These are phyloP conservation scores for Sporodiniella umbellata DNA, from an alignment of 371 early-diverging fungal species.

Conservation along the genomic window DNA sequence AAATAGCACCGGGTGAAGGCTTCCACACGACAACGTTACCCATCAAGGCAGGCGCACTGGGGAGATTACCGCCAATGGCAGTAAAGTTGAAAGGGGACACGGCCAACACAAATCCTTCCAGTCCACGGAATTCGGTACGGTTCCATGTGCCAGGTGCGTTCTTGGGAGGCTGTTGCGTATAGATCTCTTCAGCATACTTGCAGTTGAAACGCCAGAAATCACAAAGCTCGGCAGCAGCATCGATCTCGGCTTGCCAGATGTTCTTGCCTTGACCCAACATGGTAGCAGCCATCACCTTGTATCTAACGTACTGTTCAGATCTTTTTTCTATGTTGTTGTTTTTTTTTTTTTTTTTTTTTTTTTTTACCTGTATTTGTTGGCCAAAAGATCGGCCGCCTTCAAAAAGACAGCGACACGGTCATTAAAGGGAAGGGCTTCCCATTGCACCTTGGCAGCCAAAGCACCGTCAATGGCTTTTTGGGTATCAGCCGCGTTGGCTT, in stretches of 20 bases:
- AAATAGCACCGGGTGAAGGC: slow-evolving; percentile 86
- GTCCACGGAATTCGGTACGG: slow-evolving; percentile 91
- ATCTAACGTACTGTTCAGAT: slow-evolving; percentile 40
- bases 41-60: slow-evolving; percentile 94
- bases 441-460: slow-evolving; percentile 78
- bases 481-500: slow-evolving; percentile 72
- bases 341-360: neutral
- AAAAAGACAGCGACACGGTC: slow-evolving; percentile 96
- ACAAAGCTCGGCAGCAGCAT: slow-evolving; percentile 89
- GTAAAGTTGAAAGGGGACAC: slow-evolving; percentile 99
- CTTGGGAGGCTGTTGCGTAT: slow-evolving; percentile 89
- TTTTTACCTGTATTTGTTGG: slow-evolving; percentile 81
- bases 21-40: slow-evolving; percentile 98
- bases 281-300: slow-evolving; percentile 93
- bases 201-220: slow-evolving; percentile 97
- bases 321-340: too few relatives aligned
- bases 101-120: slow-evolving; percentile 97
- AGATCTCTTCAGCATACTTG: slow-evolving; percentile 93
- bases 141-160: slow-evolving; percentile 92
- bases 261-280: slow-evolving; percentile 99
- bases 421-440: slow-evolving; percentile 94
- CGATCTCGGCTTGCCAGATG: slow-evolving; percentile 99
- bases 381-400: slow-evolving; percentile 94
- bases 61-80: slow-evolving; percentile 96
- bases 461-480: slow-evolving; percentile 89